Conservation (phyloP, 1,139 yeast genomes). For the Lodderomyces jiufengensis region DNA sequence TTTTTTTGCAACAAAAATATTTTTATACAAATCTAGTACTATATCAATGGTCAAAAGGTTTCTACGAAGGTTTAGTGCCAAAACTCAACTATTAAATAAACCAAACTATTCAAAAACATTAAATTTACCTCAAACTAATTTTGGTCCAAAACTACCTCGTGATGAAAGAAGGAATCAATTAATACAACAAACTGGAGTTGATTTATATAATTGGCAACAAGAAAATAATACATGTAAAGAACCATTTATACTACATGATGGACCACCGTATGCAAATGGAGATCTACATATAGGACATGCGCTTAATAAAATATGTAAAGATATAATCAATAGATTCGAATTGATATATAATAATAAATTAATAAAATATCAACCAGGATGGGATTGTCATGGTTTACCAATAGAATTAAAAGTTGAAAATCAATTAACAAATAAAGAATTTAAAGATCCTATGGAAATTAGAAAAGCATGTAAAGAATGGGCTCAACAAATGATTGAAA, state of each 20-base stretch:
- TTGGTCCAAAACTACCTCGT: slow-evolving; percentile 41
- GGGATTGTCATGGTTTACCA: slow-evolving; percentile 99
- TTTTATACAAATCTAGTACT: slow-evolving; percentile 1
- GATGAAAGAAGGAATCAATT: slow-evolving; percentile 25
- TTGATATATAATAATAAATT: slow-evolving; percentile 54
- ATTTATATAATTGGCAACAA: slow-evolving; percentile 36
- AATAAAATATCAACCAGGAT: slow-evolving; percentile 81
- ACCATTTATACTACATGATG: slow-evolving; percentile 80
- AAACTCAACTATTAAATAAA: slow-evolving; percentile 3
- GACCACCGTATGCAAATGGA: slow-evolving; percentile 98
- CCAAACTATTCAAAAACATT: slow-evolving; percentile 30
- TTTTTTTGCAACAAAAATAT: slow-evolving; percentile 3
- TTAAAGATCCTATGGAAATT: slow-evolving; percentile 44
- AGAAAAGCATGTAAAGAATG: slow-evolving; percentile 63
- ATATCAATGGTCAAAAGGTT: slow-evolving; percentile 6
- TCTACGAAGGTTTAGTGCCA: slow-evolving; percentile 4
- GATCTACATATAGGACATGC: slow-evolving; percentile 93
- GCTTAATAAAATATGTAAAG: slow-evolving; percentile 82
- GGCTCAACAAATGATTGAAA: slow-evolving; percentile 61
- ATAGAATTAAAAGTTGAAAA: slow-evolving; percentile 63
- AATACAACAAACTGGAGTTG: slow-evolving; percentile 25
- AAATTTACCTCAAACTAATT: slow-evolving; percentile 38
- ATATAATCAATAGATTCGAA: slow-evolving; percentile 72
- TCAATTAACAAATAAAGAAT: slow-evolving; percentile 1
- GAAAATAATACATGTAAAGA: not conserved